phyloP scores from a whole-genome alignment of 768 basidiomycete species.

The Calocera cornea region DNA sequence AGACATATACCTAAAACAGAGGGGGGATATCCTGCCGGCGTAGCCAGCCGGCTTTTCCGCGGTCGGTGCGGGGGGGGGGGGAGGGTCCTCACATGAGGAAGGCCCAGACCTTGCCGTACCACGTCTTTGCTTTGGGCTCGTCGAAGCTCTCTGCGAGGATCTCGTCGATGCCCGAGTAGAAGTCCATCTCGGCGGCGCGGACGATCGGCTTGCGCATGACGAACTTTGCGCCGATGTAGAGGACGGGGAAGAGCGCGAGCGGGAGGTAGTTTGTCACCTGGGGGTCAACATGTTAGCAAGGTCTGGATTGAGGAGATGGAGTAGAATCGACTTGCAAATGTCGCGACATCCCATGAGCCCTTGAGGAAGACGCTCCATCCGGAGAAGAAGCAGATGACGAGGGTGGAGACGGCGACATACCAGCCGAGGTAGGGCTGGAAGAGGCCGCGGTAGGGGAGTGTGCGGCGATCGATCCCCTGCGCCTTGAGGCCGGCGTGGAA shows the following conservation, averaged over 20 bases:
- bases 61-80: background rate
- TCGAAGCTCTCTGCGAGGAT: conserved; percentile 51
- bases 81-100: conserved; percentile 59
- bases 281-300: too few relatives aligned
- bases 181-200: conserved; percentile 66
- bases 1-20: too few relatives aligned
- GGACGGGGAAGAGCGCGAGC: conserved; percentile 49
- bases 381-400: conserved; percentile 30
- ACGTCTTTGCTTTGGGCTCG: conserved; percentile 57
- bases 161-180: conserved; percentile 51
- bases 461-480: conserved; percentile 61
- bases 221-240: conserved; percentile 50
- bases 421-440: conserved; percentile 37
- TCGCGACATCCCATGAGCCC: conserved; percentile 38
- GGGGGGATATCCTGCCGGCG: too few relatives aligned
- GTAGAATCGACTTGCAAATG: too few relatives aligned
- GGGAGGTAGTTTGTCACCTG: conserved; percentile 78
- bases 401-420: conserved; percentile 23
- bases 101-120: conserved; percentile 55
- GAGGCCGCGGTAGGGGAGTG: conserved; percentile 53
- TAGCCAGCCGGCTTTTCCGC: background rate
- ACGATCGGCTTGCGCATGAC: conserved; percentile 37
- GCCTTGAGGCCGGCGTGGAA: conserved; percentile 72
- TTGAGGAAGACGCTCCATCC: conserved; percentile 25
- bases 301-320: too few relatives aligned